phyloP scores from a whole-genome alignment of 2,329 filamentous ascomycete species.

The Aspergillus felis region DNA sequence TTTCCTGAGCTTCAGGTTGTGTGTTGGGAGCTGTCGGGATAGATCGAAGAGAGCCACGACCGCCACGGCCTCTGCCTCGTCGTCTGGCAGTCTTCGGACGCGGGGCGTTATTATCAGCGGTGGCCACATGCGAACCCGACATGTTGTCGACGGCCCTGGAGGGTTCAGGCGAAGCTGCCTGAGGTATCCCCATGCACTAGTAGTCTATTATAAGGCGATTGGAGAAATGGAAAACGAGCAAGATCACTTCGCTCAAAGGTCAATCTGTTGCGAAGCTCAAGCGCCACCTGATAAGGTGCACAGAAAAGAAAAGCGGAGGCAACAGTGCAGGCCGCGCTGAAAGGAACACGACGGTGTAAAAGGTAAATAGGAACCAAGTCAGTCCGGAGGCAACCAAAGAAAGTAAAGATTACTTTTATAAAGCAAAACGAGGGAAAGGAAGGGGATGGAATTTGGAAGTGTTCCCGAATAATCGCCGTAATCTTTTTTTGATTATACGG shows the following conservation, averaged over 20 bases:
- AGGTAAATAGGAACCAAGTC: background rate
- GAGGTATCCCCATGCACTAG: constrained; percentile 11
- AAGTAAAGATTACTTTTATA: background rate
- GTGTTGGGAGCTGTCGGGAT: constrained; percentile 3
- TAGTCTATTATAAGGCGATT: background rate
- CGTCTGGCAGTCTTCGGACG: constrained; percentile 21
- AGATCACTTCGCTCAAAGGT: background rate
- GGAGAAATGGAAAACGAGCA: background rate
- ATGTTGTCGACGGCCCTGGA: constrained; percentile 11
- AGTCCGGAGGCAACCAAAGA: background rate
- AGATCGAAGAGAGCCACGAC: constrained; percentile 19
- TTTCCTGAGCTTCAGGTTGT: constrained; percentile 8
- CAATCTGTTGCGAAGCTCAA: background rate
- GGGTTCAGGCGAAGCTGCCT: background rate
- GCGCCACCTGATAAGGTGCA: background rate
- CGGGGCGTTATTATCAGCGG: constrained; percentile 11
- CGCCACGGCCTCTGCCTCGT: constrained; percentile 26
- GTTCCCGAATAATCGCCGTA: background rate
- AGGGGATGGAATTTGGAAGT: background rate
- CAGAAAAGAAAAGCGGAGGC: background rate
- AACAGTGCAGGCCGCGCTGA: background rate
- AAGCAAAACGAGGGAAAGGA: background rate
- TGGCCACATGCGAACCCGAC: constrained; percentile 11
- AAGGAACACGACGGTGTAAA: background rate
- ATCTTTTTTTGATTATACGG: background rate